Percentiles rank a stretch among this genome's conserved stretches.
phyloP scores from a whole-genome alignment of 2,329 filamentous ascomycete species.

The Chalaropsis thielavioides region DNA sequence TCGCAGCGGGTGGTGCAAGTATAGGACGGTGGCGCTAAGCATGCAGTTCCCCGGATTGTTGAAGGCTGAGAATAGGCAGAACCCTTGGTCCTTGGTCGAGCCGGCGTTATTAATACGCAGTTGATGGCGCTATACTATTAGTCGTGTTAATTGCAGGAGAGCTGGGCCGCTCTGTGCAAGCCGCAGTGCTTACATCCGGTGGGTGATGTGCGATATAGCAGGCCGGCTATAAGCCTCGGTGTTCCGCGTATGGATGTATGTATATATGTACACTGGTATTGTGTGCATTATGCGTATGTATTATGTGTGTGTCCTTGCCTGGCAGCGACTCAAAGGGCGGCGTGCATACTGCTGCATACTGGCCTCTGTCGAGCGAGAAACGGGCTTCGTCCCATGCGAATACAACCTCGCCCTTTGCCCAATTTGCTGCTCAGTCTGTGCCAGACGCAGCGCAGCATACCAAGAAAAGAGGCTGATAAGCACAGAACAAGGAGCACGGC shows the following conservation, averaged over 20 bases:
- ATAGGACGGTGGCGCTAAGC: background rate
- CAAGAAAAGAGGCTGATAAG: slow-evolving; percentile 1
- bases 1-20: background rate
- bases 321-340: background rate
- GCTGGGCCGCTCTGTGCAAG: background rate
- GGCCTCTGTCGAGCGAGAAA: background rate
- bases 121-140: background rate
- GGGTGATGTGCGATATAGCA: background rate
- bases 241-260: no score
- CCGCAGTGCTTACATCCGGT: background rate
- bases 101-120: background rate
- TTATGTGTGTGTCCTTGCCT: background rate
- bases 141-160: background rate
- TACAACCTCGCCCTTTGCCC: background rate
- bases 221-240: no score
- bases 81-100: background rate
- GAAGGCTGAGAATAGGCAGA: background rate
- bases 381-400: background rate
- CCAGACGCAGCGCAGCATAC: background rate
- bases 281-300: no score
- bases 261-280: no score
- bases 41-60: slow-evolving; percentile 2
- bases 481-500: background rate
- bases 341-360: background rate
- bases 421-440: background rate